Percentiles rank a stretch among this genome's conserved stretches.
phyloP scores from a whole-genome alignment of 495 filamentous ascomycete species.

The Penicillium malachiteum region DNA sequence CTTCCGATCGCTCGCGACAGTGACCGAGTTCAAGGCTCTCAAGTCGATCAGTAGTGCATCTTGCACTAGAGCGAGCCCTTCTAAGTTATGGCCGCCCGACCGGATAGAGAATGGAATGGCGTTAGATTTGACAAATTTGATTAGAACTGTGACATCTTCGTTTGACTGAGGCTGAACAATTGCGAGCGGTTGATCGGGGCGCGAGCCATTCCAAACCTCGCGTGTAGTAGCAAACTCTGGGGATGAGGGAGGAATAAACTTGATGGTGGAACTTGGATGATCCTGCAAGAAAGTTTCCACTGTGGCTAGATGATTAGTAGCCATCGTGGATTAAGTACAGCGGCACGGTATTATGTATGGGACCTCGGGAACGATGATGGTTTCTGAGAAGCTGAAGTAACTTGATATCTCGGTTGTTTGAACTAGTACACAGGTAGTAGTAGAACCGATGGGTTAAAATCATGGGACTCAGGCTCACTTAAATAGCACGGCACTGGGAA shows the following conservation, averaged over 20 bases:
- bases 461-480: no score
- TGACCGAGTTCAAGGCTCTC: conserved; percentile 31
- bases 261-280: conserved; percentile 24
- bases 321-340: not conserved
- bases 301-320: conserved; percentile 2
- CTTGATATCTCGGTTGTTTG: no score
- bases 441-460: no score
- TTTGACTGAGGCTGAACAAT: conserved; percentile 33
- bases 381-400: no score
- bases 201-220: conserved; percentile 15
- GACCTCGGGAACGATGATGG: no score
- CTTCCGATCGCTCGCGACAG: conserved; percentile 20
- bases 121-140: conserved; percentile 19
- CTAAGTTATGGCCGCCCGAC: conserved; percentile 37
- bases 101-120: conserved; percentile 36
- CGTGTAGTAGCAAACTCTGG: conserved; percentile 17
- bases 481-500: no score
- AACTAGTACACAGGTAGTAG: no score
- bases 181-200: conserved; percentile 21
- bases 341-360: no score
- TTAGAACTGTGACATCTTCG: conserved; percentile 25
- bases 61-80: conserved; percentile 22
- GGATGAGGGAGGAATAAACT: conserved; percentile 23
- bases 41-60: conserved; percentile 37
- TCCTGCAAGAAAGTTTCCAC: conserved; percentile 20